phyloP scores from a whole-genome alignment of 2,329 filamentous ascomycete species.

The Capronia americana region DNA sequence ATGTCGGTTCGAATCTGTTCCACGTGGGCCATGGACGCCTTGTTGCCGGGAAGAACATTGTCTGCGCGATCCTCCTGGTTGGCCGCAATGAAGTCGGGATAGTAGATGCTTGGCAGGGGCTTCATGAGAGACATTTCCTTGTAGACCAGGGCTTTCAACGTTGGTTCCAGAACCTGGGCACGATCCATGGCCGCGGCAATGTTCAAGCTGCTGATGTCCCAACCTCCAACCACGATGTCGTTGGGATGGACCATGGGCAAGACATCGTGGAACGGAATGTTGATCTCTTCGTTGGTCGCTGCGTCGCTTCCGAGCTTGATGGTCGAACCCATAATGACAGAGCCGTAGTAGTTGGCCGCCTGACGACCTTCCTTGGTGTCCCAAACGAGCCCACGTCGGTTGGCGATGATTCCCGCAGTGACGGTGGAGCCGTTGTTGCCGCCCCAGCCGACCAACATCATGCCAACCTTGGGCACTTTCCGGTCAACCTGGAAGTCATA shows the following conservation, averaged over 20 bases:
- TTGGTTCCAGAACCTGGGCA: constrained; percentile 92
- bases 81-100: constrained; percentile 98
- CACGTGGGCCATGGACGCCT: constrained; percentile 85
- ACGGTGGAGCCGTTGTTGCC: constrained; percentile 99
- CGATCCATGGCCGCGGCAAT: constrained; percentile 93
- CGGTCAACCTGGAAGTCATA: constrained; percentile 99
- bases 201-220: constrained; percentile 95
- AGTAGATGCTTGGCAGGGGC: constrained; percentile 94
- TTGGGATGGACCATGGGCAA: constrained; percentile 98
- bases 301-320: constrained; percentile 92
- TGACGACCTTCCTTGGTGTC: constrained; percentile 89
- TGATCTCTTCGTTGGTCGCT: constrained; percentile 85
- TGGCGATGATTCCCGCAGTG: constrained; percentile 95
- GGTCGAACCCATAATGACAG: constrained; percentile 94
- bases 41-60: constrained; percentile 82
- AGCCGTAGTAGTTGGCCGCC: constrained; percentile 96
- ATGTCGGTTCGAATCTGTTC: constrained; percentile 94
- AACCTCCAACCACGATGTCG: constrained; percentile 91
- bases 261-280: constrained; percentile 93
- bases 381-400: constrained; percentile 84
- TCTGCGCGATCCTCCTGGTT: constrained; percentile 98
- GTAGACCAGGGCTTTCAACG: constrained; percentile 83
- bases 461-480: constrained; percentile 87
- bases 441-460: constrained; percentile 98
- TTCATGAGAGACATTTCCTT: constrained; percentile 92